Base-by-base conservation (phyloP, 768 basidiomycete genomes). In the Suillus subalutaceus region DNA sequence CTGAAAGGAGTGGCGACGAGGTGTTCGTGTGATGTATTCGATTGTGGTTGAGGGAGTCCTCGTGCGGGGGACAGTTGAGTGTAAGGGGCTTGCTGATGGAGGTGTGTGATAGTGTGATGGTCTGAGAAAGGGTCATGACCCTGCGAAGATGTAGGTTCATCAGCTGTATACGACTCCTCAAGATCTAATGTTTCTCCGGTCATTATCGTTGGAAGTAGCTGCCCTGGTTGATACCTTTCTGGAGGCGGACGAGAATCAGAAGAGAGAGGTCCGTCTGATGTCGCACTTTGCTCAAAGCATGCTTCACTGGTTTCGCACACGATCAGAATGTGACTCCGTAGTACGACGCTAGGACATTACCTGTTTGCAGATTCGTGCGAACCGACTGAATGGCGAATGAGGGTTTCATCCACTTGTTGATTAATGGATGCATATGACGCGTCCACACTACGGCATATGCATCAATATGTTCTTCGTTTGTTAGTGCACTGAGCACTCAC, bases 181-280 rank as follows among this genome's bases (percentile, higher is more conserved):
- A 88, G 72, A 59, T 88, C 83, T 23, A 89, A 79, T 0, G 88
- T 88, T 74, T 90, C 88, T 41, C 88, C 88, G 7, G 88, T 89
- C 63, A 85, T 79, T 52, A 90, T 89, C 0, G 88, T 88, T 41
- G 80, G 84, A 18, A 90, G 78, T 62, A 81, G 81, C 71, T 89
- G 87, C 3, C 88, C 88, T 32, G 86, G 88, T 64, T 87, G 83
- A 68, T 90, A 90, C 63, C 83, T 83, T 32, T 72, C 77, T 18
- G 69, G 71, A 30, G 63, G 68, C 20, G 70, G 63, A 44, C 66
- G 65, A 44, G 60, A 57, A 67, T 71, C 55, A 3, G 44, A 50
- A 18, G 65, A 60, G 10, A 40, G 30, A 26, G 67, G 63, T 2
- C 18, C 12, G 12, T 26, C 53, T 41, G n/a, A 52, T 43, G 41